These are phyloP conservation scores for Urtica urens DNA, from an alignment of 306 rosid species.

Conservation along the genomic window DNA sequence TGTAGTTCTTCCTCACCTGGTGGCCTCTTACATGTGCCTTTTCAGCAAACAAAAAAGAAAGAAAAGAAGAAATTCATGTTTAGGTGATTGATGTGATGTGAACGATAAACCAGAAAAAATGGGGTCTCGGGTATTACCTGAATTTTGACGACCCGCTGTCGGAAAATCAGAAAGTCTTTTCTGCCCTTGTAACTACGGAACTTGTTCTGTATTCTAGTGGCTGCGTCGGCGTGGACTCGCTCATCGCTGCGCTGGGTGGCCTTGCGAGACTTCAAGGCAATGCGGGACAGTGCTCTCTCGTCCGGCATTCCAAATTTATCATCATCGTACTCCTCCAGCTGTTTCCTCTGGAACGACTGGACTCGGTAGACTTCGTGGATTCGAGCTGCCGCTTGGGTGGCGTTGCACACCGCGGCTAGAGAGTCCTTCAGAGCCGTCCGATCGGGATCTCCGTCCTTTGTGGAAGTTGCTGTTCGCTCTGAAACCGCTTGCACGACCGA, in stretches of 20 bases:
- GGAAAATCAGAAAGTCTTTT: conserved; percentile 55
- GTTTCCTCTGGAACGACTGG: conserved; percentile 77
- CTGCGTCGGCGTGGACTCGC: conserved; percentile 57
- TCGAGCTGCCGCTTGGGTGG: conserved; percentile 77
- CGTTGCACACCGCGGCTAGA: conserved; percentile 73
- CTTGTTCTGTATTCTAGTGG: conserved; percentile 62
- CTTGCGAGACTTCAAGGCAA: conserved; percentile 32
- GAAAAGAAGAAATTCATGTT: not conserved
- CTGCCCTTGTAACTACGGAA: conserved; percentile 77
- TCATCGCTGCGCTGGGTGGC: conserved; percentile 30
- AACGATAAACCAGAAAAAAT: not conserved
- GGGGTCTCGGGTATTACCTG: conserved; percentile 37
- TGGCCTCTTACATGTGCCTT: conserved; percentile 92
- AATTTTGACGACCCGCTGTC: conserved; percentile 67
- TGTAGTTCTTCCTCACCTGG: conserved; percentile 64
- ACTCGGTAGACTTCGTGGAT: conserved; percentile 72
- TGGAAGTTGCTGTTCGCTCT: conserved; percentile 23
- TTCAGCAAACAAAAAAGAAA: not conserved
- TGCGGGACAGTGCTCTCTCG: conserved; percentile 47
- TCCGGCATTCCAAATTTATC: conserved; percentile 40
- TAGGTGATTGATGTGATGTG: not conserved
- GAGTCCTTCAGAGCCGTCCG: conserved; percentile 66
- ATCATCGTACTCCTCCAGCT: conserved; percentile 34
- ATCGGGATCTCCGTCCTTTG: conserved; percentile 20
- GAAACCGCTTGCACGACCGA: conserved; percentile 33